These are phyloP conservation scores for Manihot esculenta DNA, from an alignment of 441 rosid species.

Conservation along the genomic window DNA sequence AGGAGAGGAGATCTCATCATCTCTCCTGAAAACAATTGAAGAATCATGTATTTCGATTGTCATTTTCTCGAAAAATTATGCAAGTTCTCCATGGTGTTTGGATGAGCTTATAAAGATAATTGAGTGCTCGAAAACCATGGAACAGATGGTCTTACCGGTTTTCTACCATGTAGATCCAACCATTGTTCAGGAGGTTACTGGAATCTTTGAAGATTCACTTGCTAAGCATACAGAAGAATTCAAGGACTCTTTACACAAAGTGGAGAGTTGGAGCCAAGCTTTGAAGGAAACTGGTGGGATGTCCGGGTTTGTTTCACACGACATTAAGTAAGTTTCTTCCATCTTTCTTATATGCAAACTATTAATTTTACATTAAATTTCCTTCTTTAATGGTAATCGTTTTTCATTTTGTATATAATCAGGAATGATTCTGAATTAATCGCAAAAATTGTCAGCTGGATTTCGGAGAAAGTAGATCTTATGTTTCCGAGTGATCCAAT, in stretches of 20 bases:
- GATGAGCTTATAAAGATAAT: not conserved
- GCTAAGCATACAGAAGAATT: not conserved
- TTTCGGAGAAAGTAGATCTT: not conserved
- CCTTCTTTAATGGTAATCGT: no score
- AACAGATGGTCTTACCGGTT: not conserved
- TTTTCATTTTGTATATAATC: no score
- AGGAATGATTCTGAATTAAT: conserved; percentile 11
- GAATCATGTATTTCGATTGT: not conserved
- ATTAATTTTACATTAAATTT: not conserved
- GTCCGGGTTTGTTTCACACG: conserved; percentile 27
- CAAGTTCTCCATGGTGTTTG: no score
- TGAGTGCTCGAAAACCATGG: not conserved
- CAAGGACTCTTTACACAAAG: not conserved
- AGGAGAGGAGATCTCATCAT: not conserved
- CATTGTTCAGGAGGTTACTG: not conserved
- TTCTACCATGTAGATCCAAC: conserved; percentile 6
- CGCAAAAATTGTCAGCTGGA: not conserved
- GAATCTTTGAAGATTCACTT: not conserved
- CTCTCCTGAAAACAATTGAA: not conserved
- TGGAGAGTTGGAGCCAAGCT: conserved; percentile 32
- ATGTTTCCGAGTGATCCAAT: not conserved
- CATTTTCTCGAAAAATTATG: conserved; percentile 9
- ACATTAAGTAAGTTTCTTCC: not conserved
- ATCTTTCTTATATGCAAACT: not conserved
- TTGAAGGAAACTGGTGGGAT: conserved; percentile 18